A percentile compares a stretch with the other conserved stretches of the same genome.
Conservation (phyloP, 1,139 yeast species). For the Debaryomyces coudertii region DNA sequence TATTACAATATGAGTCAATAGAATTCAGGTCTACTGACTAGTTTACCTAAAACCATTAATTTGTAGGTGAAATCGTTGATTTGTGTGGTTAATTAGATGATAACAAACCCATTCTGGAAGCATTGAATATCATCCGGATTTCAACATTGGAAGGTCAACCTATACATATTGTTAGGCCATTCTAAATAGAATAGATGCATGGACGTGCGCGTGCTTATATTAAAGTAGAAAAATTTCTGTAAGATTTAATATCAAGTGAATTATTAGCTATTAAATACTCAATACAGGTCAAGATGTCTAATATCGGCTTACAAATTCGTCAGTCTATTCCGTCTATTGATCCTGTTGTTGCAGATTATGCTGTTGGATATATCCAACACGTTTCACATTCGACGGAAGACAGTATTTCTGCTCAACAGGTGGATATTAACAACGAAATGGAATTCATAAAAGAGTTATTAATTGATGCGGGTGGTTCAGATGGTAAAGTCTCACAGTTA, state of each 20-base stretch:
- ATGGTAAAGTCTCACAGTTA: conserved; percentile 56
- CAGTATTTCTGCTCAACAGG: conserved; percentile 74
- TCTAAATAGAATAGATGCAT: too few relatives aligned
- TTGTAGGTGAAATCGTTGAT: too few relatives aligned
- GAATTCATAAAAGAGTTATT: conserved; percentile 64
- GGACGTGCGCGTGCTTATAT: conserved; percentile 6
- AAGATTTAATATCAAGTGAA: not conserved
- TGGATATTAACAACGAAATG: conserved; percentile 69
- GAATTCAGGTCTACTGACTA: too few relatives aligned
- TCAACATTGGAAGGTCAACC: too few relatives aligned
- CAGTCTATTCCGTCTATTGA: conserved; percentile 88
- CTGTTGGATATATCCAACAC: conserved; percentile 86
- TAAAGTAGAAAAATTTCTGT: not conserved
- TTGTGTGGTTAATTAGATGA: too few relatives aligned
- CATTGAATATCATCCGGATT: too few relatives aligned
- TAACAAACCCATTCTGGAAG: too few relatives aligned
- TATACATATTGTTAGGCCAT: not conserved
- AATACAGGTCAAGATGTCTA: conserved; percentile 41
- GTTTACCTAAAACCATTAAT: too few relatives aligned
- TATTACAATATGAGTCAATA: too few relatives aligned
- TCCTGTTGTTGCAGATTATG: conserved; percentile 88
- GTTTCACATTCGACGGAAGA: conserved; percentile 75
- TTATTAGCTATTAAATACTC: not conserved
- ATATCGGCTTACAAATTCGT: conserved; percentile 70
- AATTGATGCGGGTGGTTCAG: conserved; percentile 76